These are phyloP conservation scores for Hyphopichia pseudoburtonii DNA, from an alignment of 1,139 yeast genomes.

Conservation along the genomic window DNA sequence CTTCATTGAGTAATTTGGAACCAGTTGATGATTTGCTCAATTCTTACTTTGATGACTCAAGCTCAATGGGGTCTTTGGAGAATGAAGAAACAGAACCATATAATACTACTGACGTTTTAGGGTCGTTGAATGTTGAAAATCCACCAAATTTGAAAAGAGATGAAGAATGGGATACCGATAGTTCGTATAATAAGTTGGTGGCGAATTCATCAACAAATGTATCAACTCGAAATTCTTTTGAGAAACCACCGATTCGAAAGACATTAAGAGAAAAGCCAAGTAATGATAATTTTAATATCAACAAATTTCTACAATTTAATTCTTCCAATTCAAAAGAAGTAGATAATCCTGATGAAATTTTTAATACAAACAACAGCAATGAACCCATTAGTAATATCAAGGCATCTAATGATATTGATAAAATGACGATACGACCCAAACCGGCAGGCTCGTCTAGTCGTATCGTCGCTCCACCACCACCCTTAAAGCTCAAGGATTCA, in stretches of 20 bases:
- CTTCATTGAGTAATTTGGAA: constrained; percentile 19
- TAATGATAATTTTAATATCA: constrained; percentile 2
- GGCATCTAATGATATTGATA: too few species aligned
- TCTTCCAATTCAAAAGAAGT: too few species aligned
- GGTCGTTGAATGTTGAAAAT: constrained; percentile 3
- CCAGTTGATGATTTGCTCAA: constrained; percentile 47
- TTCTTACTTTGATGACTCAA: constrained; percentile 44
- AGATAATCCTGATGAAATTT: too few species aligned
- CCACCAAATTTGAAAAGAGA: neutral
- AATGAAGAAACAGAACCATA: constrained; percentile 13
- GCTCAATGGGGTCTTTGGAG: constrained; percentile 34
- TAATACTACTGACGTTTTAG: constrained; percentile 14
- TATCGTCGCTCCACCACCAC: constrained; percentile 2
- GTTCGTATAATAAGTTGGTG: neutral
- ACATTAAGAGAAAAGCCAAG: constrained; percentile 1
- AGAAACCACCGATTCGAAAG: neutral
- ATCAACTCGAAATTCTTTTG: neutral
- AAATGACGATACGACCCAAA: too few species aligned
- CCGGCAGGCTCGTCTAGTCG: too few species aligned
- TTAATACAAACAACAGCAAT: too few species aligned
- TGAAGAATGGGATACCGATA: neutral
- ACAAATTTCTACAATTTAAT: constrained; percentile 2
- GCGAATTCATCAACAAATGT: neutral
- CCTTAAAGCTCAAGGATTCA: constrained; percentile 4
- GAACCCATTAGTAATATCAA: too few species aligned